Base-by-base conservation (phyloP, 1,284 basidiomycete species). In the Takashimella tepidaria region DNA sequence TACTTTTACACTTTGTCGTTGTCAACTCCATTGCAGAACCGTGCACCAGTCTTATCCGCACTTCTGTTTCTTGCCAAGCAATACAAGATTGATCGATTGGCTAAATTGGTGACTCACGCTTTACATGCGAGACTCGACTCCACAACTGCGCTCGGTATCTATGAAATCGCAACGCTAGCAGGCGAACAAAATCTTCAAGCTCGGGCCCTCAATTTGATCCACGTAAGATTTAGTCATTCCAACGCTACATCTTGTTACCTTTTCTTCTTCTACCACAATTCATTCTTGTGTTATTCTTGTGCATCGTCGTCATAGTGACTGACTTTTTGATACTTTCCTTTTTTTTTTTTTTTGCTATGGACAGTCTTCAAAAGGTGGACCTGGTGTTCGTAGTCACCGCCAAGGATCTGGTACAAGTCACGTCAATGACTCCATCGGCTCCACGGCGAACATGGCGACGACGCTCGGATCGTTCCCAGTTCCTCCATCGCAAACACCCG, bases 121-220 rank as follows among this genome's bases (percentile, higher is more conserved):
- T 88, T 97, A 82, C 93, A 98, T 68, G 82, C 85, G 27, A 83
- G 87, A 16, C 75, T 97, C 22, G 88, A 87, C 41, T 88, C 88
- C 59, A 82, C 84, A 6, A 89, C 86, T 6, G 89, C 88, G 12
- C 88, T 93, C 8, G 89, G 88, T 41, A 87, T 96, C 23, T 93
- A 95, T 70, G 92, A 95, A 70, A 89, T 95, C 5, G 91, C 92
- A 4, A 92, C 91, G 1, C 78, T 96, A 8, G 92, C 91, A 68
- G 88, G 84, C 62, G 89, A 88, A 72, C 83, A 89, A 61, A 88
- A 87, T 64, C 77, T 97, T 50, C 89, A 95, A 68, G 91, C 95
- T 61, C 81, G 91, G 41, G 87, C 87, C 5, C 72, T 89, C 51
- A 86, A 85, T 65, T 83, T 86, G 23, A 83, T 89, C 37, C 86